Evolutionary conservation across 192 early-diverging fungal species (phyloP).

Genomic region (Coemansia furcata): DNA sequence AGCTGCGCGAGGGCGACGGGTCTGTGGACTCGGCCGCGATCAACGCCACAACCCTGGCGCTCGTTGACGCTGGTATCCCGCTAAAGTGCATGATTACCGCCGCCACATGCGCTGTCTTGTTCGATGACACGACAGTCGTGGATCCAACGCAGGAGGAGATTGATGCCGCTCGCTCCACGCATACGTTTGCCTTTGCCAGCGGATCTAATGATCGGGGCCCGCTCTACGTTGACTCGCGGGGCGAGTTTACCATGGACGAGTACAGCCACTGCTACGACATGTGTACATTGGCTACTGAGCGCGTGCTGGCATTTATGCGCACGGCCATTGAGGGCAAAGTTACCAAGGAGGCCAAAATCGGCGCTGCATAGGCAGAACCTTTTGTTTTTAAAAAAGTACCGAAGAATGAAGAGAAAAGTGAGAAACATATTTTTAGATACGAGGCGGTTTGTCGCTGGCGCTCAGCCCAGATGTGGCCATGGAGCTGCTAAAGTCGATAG

Average conservation of each 20-base stretch:
- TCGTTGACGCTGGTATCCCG: slow-evolving; percentile 89
- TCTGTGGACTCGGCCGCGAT: slow-evolving; percentile 72
- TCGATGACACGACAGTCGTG: slow-evolving; percentile 59
- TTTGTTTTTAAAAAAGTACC: not conserved
- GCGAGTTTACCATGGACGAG: slow-evolving; percentile 65
- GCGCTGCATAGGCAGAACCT: slow-evolving; percentile 1
- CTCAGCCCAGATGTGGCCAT: slow-evolving; percentile 1
- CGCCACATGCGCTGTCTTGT: slow-evolving; percentile 67
- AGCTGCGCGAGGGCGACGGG: slow-evolving; percentile 85
- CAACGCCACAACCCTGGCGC: slow-evolving; percentile 80
- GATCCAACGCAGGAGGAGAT: slow-evolving; percentile 81
- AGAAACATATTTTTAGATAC: slow-evolving; percentile 3
- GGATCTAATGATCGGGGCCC: slow-evolving; percentile 5
- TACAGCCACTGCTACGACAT: slow-evolving; percentile 42
- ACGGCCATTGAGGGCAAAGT: slow-evolving; percentile 58
- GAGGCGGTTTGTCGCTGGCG: slow-evolving; percentile 17
- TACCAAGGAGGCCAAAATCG: slow-evolving; percentile 26
- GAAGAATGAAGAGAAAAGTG: not conserved
- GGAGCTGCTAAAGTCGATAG: slow-evolving; percentile 7
- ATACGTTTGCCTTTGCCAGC: slow-evolving; percentile 76
- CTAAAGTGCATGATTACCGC: slow-evolving; percentile 67
- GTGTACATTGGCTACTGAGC: slow-evolving; percentile 42
- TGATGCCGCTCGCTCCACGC: slow-evolving; percentile 66
- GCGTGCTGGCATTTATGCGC: slow-evolving; percentile 62
- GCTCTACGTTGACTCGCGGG: slow-evolving; percentile 70